Percentiles rank a stretch among this genome's conserved stretches.
phyloP scores from a whole-genome alignment of 2,329 filamentous ascomycete species.

The Fusarium praegraminearum region DNA sequence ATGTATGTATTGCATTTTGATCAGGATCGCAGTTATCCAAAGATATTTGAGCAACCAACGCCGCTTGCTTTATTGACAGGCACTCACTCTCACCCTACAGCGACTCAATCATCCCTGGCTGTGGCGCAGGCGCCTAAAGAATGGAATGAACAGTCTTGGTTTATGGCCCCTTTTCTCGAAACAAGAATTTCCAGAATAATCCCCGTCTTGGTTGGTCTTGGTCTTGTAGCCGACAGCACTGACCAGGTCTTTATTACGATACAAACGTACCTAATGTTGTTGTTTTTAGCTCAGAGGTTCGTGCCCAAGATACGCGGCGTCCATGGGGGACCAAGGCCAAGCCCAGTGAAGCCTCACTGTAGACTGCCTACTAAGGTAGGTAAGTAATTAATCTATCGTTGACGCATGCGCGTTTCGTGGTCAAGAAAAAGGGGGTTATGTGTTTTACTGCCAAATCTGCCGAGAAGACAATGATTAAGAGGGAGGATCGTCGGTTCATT shows the following conservation, averaged over 20 bases:
- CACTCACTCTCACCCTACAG: slow-evolving; percentile 2
- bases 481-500: slow-evolving; percentile 40
- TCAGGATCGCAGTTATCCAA: not conserved
- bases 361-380: not conserved
- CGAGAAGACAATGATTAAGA: slow-evolving; percentile 31
- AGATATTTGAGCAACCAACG: not conserved
- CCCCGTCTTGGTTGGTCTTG: slow-evolving; percentile 5
- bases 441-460: slow-evolving; percentile 18
- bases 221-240: slow-evolving; percentile 28
- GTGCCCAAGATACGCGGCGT: slow-evolving; percentile 35
- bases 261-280: slow-evolving; percentile 39
- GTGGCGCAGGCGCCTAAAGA: slow-evolving; percentile 29
- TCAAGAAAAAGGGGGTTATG: slow-evolving; percentile 41
- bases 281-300: slow-evolving; percentile 32
- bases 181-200: slow-evolving; percentile 35
- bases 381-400: slow-evolving; percentile 26
- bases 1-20: not conserved
- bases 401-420: slow-evolving; percentile 34
- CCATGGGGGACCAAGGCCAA: slow-evolving; percentile 26
- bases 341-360: slow-evolving; percentile 3
- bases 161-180: slow-evolving; percentile 6
- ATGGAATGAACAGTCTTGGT: slow-evolving; percentile 5
- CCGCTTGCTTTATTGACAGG: not conserved
- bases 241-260: slow-evolving; percentile 30
- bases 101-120: slow-evolving; percentile 12